Percentiles rank a stretch among this genome's conserved stretches.
Evolutionary conservation across 345 rosid genomes (phyloP).

Genomic region (Odontarrhena argentea): DNA sequence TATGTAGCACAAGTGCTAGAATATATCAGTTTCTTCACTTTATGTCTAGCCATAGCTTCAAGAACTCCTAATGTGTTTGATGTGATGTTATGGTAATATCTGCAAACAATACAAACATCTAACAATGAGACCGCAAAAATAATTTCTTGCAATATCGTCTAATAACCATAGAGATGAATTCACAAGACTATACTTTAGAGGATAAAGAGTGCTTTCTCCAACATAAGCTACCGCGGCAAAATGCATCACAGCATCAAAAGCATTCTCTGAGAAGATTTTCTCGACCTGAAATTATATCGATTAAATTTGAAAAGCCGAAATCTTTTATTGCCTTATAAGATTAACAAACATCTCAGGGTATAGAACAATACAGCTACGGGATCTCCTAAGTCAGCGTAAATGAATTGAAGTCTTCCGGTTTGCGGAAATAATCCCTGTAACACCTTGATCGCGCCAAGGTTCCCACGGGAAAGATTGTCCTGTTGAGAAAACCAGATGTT

Average conservation of each 20-base stretch:
- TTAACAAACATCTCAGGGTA: neutral
- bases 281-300: conserved; percentile 55
- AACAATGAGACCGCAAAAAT: conserved; percentile 19
- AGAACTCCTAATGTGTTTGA: conserved; percentile 87
- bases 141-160: neutral
- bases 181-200: conserved; percentile 64
- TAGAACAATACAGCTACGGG: conserved; percentile 63
- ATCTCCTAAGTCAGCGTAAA: conserved; percentile 89
- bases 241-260: conserved; percentile 98
- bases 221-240: conserved; percentile 99
- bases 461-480: conserved; percentile 99
- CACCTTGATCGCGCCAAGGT: conserved; percentile 81
- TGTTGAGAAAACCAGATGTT: conserved; percentile 36
- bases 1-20: conserved; percentile 99
- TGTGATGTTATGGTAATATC: conserved; percentile 97
- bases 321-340: neutral
- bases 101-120: conserved; percentile 37
- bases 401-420: conserved; percentile 90
- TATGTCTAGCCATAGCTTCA: conserved; percentile 85
- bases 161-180: neutral
- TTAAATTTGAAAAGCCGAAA: conserved; percentile 35
- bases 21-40: conserved; percentile 82
- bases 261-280: conserved; percentile 84
- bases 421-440: conserved; percentile 83
- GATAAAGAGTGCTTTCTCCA: conserved; percentile 95